Percentiles rank a stretch among this genome's conserved stretches.
These are phyloP conservation scores for Aspergillus sojae DNA, from an alignment of 2,329 filamentous ascomycete genomes.

Conservation along the genomic window DNA sequence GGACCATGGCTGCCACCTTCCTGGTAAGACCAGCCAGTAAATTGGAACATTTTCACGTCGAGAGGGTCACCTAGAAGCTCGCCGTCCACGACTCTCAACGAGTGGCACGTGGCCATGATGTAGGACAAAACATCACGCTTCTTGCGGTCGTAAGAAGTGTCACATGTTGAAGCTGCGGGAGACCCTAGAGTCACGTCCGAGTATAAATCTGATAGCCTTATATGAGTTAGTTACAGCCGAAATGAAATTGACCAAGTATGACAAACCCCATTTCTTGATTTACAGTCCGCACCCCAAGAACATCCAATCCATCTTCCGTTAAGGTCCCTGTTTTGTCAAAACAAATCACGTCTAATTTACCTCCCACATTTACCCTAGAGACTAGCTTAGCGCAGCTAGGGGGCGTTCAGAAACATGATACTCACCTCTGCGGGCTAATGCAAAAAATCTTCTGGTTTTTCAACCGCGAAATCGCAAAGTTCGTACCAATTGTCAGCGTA, in stretches of 20 bases:
- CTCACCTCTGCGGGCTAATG: constrained; percentile 80
- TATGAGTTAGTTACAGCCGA: not conserved
- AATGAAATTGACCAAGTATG: not conserved
- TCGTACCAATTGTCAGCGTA: constrained; percentile 93
- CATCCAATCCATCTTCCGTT: constrained; percentile 93
- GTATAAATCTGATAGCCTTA: constrained; percentile 50
- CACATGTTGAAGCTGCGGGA: constrained; percentile 54
- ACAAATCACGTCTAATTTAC: constrained; percentile 93
- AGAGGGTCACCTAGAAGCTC: constrained; percentile 92
- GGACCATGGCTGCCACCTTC: constrained; percentile 72
- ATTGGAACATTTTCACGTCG: constrained; percentile 98
- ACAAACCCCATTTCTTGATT: constrained; percentile 56
- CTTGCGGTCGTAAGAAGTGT: constrained; percentile 62
- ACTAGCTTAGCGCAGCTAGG: constrained; percentile 9
- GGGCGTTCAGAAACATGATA: not conserved
- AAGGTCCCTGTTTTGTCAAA: constrained; percentile 99
- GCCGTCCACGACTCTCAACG: constrained; percentile 79
- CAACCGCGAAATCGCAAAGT: constrained; percentile 84
- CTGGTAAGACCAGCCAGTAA: constrained; percentile 88
- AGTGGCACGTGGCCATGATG: constrained; percentile 97
- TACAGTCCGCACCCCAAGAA: constrained; percentile 83
- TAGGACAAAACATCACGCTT: constrained; percentile 75
- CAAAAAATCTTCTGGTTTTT: constrained; percentile 93
- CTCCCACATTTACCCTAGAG: constrained; percentile 83
- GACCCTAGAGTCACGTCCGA: constrained; percentile 61